These are phyloP conservation scores for Casuarina cunninghamiana DNA, from an alignment of 306 rosid species.

Conservation along the genomic window DNA sequence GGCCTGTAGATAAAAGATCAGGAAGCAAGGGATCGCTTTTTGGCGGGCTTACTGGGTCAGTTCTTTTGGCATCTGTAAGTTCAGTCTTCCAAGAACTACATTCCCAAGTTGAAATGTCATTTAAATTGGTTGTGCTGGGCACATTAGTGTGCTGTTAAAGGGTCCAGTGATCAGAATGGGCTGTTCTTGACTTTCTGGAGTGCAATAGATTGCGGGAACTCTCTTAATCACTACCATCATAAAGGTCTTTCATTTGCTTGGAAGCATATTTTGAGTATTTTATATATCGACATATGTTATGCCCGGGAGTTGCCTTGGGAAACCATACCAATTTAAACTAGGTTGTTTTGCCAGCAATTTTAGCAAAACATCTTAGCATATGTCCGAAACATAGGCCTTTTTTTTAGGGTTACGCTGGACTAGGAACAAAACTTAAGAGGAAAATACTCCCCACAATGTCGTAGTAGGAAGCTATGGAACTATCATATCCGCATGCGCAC, in stretches of 20 bases:
- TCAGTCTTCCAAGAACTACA: not conserved
- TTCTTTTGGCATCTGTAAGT: conserved; percentile 29
- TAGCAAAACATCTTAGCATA: not conserved
- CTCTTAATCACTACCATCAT: too few relatives aligned
- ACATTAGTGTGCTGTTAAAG: too few relatives aligned
- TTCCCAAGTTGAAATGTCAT: not conserved
- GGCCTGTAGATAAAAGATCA: conserved; percentile 15
- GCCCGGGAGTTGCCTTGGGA: not conserved
- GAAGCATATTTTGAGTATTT: not conserved
- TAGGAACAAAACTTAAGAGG: too few relatives aligned
- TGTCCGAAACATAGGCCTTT: too few relatives aligned
- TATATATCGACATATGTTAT: too few relatives aligned
- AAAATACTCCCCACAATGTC: not conserved
- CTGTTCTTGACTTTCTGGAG: too few relatives aligned
- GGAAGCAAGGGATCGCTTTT: conserved; percentile 37
- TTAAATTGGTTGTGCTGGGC: too few relatives aligned
- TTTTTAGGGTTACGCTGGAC: not conserved
- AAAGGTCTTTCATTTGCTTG: not conserved
- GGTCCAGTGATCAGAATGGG: too few relatives aligned
- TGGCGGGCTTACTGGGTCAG: conserved; percentile 31
- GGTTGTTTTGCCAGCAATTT: not conserved
- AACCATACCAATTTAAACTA: not conserved
- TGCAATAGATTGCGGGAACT: too few relatives aligned
- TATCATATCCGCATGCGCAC: too few relatives aligned
- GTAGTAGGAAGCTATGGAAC: not conserved